Evolutionary conservation across 2,329 filamentous ascomycete genomes (phyloP), one percentile per base, ranked within the genome.

Genomic region (Keithomyces neogunnii): DNA sequence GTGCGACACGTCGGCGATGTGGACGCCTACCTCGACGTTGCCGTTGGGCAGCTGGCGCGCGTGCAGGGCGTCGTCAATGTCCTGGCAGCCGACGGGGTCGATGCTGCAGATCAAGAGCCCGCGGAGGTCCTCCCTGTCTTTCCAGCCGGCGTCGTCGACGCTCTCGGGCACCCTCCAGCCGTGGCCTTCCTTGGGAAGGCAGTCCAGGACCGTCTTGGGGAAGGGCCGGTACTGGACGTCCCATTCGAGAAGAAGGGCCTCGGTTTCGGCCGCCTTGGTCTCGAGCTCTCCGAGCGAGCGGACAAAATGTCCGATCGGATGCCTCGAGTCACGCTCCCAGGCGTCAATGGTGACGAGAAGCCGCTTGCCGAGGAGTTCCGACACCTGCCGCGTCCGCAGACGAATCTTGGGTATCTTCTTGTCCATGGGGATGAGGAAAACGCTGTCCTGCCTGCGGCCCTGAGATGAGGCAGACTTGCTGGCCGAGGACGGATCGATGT

Each of bases 1-100:
- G 70, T 99, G 88, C 8, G 93, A 97, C n/a, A 99, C 93, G 68
- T 99, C 93, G 31, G 93, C 95, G 68, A 99, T 99, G 69, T 99
- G 95, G 13, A 99, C 93, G 56, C 93, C 93, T 8, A 99, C 90
- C 68, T 97, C 89, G 57, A 84, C 91, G 66, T 97, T 96, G 43
- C 95, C 93, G 62, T 97, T 97, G 0, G 89, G 85, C 28, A 99
- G 73, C 48, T 79, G 77, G 54, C 84, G 80, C 5, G 93, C 91
- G 68, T 99, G 95, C 5, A 99, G 80, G 19, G 93, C 93, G 69
- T 99, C 95, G 62, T 99, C 93, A 53, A 99, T 99, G 73, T 99
- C 93, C 63, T 97, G 92, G 69, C 93, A 99, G 2, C 91, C 91
- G 32, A 89, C 82, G 47, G 93, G 93, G 65, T 99, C 93, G 62